A percentile compares a stretch with the other conserved stretches of the same genome.
These are phyloP conservation scores for Malassezia equina DNA, from an alignment of 1,284 basidiomycete genomes.

Conservation along the genomic window DNA sequence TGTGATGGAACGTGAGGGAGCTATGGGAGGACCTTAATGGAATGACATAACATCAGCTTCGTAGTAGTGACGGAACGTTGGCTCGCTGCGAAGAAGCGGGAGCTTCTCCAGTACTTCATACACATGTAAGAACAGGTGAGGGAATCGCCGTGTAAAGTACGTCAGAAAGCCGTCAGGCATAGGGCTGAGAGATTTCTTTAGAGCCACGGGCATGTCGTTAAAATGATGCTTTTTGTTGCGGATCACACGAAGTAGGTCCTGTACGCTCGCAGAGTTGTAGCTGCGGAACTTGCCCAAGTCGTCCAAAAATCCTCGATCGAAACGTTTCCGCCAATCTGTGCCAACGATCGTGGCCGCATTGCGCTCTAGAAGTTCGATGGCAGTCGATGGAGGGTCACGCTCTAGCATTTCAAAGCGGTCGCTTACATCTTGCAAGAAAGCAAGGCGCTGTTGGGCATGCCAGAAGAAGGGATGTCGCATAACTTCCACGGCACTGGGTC, in stretches of 20 bases:
- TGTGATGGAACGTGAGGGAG: constrained; percentile 43
- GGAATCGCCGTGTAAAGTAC: constrained; percentile 89
- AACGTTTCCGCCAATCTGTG: constrained; percentile 71
- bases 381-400: constrained; percentile 66
- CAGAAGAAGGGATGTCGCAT: constrained; percentile 94
- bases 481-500: constrained; percentile 76
- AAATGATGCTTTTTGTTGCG: constrained; percentile 99
- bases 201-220: constrained; percentile 81
- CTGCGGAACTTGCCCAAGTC: constrained; percentile 89
- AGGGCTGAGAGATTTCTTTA: constrained; percentile 72
- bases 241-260: constrained; percentile 81
- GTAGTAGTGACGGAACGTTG: constrained; percentile 32
- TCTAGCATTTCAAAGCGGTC: constrained; percentile 94
- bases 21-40: constrained; percentile 21
- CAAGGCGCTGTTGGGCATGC: constrained; percentile 71
- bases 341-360: constrained; percentile 30
- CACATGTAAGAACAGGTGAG: constrained; percentile 80
- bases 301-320: constrained; percentile 82
- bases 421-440: constrained; percentile 89
- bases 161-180: constrained; percentile 83
- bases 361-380: constrained; percentile 66
- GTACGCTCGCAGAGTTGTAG: constrained; percentile 79
- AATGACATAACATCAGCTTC: constrained; percentile 1
- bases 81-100: constrained; percentile 31
- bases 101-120: constrained; percentile 62